Conservation (phyloP, 495 filamentous ascomycete species). For the Halenospora varia region DNA sequence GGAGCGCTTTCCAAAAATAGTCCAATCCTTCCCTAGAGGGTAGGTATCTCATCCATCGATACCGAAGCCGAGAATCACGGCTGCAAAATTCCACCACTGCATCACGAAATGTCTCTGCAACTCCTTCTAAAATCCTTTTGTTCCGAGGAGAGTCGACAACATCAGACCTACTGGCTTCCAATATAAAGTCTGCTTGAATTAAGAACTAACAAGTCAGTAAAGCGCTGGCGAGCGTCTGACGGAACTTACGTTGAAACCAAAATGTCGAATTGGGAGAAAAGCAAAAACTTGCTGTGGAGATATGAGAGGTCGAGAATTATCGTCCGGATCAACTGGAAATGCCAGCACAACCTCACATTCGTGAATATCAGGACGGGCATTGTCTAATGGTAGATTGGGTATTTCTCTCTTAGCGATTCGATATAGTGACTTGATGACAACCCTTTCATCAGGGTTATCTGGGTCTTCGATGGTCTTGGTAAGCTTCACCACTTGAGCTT, state of each 20-base stretch:
- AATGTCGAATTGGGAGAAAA: not conserved
- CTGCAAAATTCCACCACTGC: slow-evolving; percentile 2
- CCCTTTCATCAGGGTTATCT: not conserved
- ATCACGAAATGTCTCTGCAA: slow-evolving; percentile 3
- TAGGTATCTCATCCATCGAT: slow-evolving; percentile 4
- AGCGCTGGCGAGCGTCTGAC: not conserved
- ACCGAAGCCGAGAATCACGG: slow-evolving; percentile 1
- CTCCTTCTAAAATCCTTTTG: not conserved
- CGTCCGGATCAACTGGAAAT: slow-evolving; percentile 8
- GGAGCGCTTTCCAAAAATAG: not conserved
- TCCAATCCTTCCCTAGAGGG: not conserved
- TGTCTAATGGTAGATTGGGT: not conserved
- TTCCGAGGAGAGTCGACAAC: slow-evolving; percentile 4
- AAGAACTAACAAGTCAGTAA: slow-evolving; percentile 4
- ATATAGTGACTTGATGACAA: not conserved
- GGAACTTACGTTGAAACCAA: slow-evolving; percentile 6
- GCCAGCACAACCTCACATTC: slow-evolving; percentile 8
- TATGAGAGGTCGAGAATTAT: not conserved
- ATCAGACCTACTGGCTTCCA: slow-evolving; percentile 1
- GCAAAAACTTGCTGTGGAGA: not conserved
- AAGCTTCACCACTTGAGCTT: not conserved
- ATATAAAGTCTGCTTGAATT: slow-evolving; percentile 11
- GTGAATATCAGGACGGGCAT: not conserved
- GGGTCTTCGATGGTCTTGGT: not conserved
- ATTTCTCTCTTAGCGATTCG: not conserved